These are phyloP conservation scores for Kluyveromyces sp. DNA, from an alignment of 1,139 yeast genomes.

Conservation along the genomic window DNA sequence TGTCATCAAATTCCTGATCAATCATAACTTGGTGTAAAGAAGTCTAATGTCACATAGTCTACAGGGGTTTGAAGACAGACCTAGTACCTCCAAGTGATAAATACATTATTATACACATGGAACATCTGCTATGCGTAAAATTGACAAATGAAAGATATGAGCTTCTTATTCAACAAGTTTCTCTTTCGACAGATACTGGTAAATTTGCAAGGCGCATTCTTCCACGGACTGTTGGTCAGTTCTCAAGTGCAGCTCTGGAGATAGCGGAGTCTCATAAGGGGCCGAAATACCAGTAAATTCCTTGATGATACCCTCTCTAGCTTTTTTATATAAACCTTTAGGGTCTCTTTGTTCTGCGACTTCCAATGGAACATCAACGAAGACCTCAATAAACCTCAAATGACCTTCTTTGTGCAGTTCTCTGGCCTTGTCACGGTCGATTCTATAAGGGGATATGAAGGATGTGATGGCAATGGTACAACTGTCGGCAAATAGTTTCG, in stretches of 20 bases:
- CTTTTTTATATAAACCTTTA: constrained; percentile 92
- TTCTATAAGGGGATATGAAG: constrained; percentile 83
- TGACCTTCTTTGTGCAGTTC: constrained; percentile 68
- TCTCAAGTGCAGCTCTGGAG: constrained; percentile 74
- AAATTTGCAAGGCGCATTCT: constrained; percentile 69
- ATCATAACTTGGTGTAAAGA: no score
- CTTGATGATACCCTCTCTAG: constrained; percentile 88
- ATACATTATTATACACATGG: not conserved
- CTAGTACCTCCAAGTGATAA: not conserved
- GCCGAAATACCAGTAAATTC: constrained; percentile 95
- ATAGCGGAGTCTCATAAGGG: constrained; percentile 87
- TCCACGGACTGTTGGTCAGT: constrained; percentile 69
- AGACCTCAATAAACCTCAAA: constrained; percentile 83
- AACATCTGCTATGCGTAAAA: not conserved
- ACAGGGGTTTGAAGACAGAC: no score
- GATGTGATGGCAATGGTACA: constrained; percentile 81
- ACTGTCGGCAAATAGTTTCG: constrained; percentile 86
- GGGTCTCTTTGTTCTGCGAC: constrained; percentile 97
- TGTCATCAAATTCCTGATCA: no score
- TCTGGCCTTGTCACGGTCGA: constrained; percentile 80
- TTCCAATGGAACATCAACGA: constrained; percentile 83
- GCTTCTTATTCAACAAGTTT: constrained; percentile 35
- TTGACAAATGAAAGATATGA: not conserved
- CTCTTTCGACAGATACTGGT: constrained; percentile 57
- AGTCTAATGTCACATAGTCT: no score